These are phyloP conservation scores for Senecio squalidus DNA, from an alignment of 140 eudicot species.

Conservation along the genomic window DNA sequence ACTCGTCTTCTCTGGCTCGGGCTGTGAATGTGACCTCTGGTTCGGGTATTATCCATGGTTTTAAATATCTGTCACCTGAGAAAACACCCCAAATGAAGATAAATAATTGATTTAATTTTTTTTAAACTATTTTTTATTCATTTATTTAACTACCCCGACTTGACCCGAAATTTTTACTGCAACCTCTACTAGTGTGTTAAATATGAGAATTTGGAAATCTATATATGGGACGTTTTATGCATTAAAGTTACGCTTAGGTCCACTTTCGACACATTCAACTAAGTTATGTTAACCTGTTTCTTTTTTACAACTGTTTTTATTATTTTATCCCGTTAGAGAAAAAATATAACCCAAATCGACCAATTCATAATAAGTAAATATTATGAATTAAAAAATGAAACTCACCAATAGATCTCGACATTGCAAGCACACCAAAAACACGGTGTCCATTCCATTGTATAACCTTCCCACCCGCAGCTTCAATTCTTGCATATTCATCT, in stretches of 20 bases:
- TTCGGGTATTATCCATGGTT: conserved; percentile 87
- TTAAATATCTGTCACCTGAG: conserved; percentile 85
- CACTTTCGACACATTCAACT: too few relatives aligned
- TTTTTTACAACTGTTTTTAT: too few relatives aligned
- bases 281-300: too few relatives aligned
- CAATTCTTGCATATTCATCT: conserved; percentile 90
- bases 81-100: neutral
- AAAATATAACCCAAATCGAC: neutral
- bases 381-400: neutral
- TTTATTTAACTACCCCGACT: too few relatives aligned
- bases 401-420: conserved; percentile 97
- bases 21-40: conserved; percentile 78
- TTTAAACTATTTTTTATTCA: too few relatives aligned
- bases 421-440: conserved; percentile 98
- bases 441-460: conserved; percentile 98
- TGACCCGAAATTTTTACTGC: too few relatives aligned
- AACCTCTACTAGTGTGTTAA: too few relatives aligned
- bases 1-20: conserved; percentile 84
- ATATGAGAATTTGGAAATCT: too few relatives aligned
- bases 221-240: too few relatives aligned
- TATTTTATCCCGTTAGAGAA: neutral
- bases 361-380: neutral
- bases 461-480: conserved; percentile 89
- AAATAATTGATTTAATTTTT: neutral
- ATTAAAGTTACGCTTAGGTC: too few relatives aligned